Conservation (phyloP, 2,329 filamentous ascomycete species). For the Neonectria ditissima region DNA sequence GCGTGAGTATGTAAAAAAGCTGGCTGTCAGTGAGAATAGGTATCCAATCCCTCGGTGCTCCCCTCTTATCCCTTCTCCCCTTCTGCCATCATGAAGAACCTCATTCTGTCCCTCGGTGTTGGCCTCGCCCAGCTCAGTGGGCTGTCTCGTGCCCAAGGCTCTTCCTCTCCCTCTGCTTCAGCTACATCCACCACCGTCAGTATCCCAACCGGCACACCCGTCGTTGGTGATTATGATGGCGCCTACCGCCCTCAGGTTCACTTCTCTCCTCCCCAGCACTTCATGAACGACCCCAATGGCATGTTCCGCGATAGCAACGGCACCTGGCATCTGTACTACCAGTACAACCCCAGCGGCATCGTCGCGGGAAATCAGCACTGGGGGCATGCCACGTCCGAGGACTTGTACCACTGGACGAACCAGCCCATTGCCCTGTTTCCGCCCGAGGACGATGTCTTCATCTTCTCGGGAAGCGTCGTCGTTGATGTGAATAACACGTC, state of each 20-base stretch:
- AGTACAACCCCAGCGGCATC: conserved; percentile 59
- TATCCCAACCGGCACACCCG: conserved; percentile 40
- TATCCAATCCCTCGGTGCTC: background rate
- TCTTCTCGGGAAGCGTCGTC: conserved; percentile 68
- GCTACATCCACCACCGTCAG: background rate
- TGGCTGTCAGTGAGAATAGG: background rate
- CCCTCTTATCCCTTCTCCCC: background rate
- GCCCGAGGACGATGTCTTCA: conserved; percentile 55
- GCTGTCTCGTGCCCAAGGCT: background rate
- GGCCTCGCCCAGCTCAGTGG: background rate
- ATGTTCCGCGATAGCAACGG: conserved; percentile 69
- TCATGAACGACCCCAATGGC: conserved; percentile 75
- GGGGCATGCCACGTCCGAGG: conserved; percentile 73
- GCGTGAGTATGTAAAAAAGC: background rate
- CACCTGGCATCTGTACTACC: conserved; percentile 74
- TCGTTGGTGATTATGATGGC: conserved; percentile 44
- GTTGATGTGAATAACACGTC: conserved; percentile 73
- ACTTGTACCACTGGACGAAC: conserved; percentile 74
- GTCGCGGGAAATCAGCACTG: conserved; percentile 72
- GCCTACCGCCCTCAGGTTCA: conserved; percentile 64
- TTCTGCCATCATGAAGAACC: background rate
- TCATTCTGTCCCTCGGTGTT: background rate
- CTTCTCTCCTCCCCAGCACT: conserved; percentile 64
- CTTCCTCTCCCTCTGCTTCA: background rate
- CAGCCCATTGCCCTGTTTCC: conserved; percentile 72